Evolutionary conservation across 108 stramenopile species (phyloP), one percentile per base, ranked within the genome.

Genomic region (Seminavis robusta): DNA sequence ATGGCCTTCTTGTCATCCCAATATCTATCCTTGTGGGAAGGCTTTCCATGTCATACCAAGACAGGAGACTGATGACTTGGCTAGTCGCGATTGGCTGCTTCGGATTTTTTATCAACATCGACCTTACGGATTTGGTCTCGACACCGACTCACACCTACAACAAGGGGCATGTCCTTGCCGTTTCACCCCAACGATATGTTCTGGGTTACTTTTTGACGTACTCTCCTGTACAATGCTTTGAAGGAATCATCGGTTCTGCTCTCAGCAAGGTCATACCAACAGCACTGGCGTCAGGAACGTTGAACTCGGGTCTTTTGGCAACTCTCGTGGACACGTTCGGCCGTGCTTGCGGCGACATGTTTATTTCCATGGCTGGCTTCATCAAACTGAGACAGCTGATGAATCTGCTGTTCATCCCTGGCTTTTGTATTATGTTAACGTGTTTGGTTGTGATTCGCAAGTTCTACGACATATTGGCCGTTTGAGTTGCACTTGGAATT

Each of bases 221-320:
- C 65, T 64, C 79, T 40, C 65, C 78, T 1, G 60, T 89, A 23
- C 81, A 83, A 54, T 57, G 79, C 19, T 81, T 83, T 53, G 83
- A 87, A 60, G 82, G 92, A 19, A 87, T 97, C 2, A 77, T 92
- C 40, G 92, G 91, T 43, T 84, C 86, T 23, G 62, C 84, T 8
- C 62, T 94, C 43, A 76, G 76, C 30, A 94, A 94, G 59, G 67
- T 95, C n/a, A 84, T 97, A 20, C 84, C 91, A 1, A 83, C 83
- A 0, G 74, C 86, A 24, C 63, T 97, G 23, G 94, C 96, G 13
- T 67, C 80, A 8, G 96, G 94, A 16, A 95, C 92, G 24, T 84
- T 95, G 50, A 90, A 94, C 52, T 76, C 77, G 31, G 92, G 89
- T 27, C 57, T 90, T 26, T 53, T 94, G 57, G 67, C 77, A 3